phyloP scores from a whole-genome alignment of 768 basidiomycete genomes.

The Leccinellum rugosiceps region DNA sequence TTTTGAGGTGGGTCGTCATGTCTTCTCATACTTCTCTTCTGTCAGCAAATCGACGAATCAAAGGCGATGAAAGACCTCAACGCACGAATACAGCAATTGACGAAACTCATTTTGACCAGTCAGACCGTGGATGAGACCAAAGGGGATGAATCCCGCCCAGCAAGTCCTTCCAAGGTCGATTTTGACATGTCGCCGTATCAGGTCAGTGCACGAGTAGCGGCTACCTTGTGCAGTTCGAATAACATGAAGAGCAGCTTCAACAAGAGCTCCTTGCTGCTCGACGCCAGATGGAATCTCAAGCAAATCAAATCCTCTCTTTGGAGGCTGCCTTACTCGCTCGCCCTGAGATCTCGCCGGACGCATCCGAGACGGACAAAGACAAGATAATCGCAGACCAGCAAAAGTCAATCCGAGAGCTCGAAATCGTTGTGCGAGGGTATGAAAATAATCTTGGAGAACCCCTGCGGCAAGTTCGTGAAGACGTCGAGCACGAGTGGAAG shows the following conservation, averaged over 20 bases:
- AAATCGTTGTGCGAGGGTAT: constrained; percentile 66
- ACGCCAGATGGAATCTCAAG: constrained; percentile 75
- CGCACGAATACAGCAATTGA: constrained; percentile 74
- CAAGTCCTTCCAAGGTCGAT: constrained; percentile 84
- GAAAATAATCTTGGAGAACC: constrained; percentile 74
- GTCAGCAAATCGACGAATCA: constrained; percentile 78
- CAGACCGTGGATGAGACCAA: constrained; percentile 71
- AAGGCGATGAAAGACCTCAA: constrained; percentile 84
- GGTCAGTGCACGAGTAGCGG: constrained; percentile 34
- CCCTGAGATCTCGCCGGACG: constrained; percentile 61
- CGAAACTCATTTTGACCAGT: constrained; percentile 82
- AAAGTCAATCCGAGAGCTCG: constrained; percentile 75
- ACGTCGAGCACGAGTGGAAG: constrained; percentile 73
- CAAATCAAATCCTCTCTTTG: constrained; percentile 78
- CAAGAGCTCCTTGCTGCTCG: constrained; percentile 82
- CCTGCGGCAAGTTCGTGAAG: constrained; percentile 60
- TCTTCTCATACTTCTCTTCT: background rate
- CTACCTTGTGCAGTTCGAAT: background rate
- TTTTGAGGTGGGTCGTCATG: background rate
- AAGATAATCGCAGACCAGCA: constrained; percentile 68
- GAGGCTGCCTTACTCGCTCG: constrained; percentile 74
- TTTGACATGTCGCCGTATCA: constrained; percentile 89
- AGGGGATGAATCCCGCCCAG: constrained; percentile 70
- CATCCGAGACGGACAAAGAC: constrained; percentile 72
- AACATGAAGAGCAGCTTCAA: constrained; percentile 53